Base-by-base conservation (phyloP, 441 rosid genomes). In the Gossypium lobatum region DNA sequence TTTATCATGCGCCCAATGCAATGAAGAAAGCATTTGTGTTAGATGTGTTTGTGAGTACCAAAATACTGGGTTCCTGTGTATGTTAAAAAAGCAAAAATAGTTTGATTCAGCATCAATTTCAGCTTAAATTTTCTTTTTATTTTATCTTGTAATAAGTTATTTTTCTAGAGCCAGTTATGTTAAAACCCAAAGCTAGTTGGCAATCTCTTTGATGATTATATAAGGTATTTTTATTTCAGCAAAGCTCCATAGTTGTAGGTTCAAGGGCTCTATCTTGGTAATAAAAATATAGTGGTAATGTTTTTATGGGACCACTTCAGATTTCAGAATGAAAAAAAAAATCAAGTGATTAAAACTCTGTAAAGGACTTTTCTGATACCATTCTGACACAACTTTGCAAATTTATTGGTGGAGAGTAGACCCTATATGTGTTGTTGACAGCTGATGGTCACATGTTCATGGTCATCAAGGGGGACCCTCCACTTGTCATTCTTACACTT, bases 11-110 rank as follows among this genome's bases (percentile, higher is more conserved):
- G 39, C 60, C 39, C 18, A 31, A 28, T n/a, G 45, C 50, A 63
- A 0, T 68, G 28, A 39, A 71, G 31, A 14, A 23, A 71, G 50
- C n/a, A 31, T 55, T 58, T 16, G 34, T 73, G 34, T 71, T 74
- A 0, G 25, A 17, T 59, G 60, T 76, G 76, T 71, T 59, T 28
- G 18, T 60, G 13, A 26, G 70, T 18, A 68, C 17, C 65, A 65
- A 50, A 66, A 74, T 28, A 71, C 20, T 20, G 37, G 77, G 18
- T 75, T 55, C 48, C 54, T 68, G 23, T 74, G 77, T 59, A 74
- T 65, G 62, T 61, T 70, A 58, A 45, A 52, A 75, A 31, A 31
- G 34, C 60, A 63, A 55, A 59, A 67, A 21, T 65, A 76, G 78
- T 61, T 4, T 28, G 52, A 66, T 48, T 66, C 57, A 28, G 70